Percentiles rank a stretch among this genome's conserved stretches.
phyloP scores from a whole-genome alignment of 768 basidiomycete genomes.

The Lyophyllum semitale region DNA sequence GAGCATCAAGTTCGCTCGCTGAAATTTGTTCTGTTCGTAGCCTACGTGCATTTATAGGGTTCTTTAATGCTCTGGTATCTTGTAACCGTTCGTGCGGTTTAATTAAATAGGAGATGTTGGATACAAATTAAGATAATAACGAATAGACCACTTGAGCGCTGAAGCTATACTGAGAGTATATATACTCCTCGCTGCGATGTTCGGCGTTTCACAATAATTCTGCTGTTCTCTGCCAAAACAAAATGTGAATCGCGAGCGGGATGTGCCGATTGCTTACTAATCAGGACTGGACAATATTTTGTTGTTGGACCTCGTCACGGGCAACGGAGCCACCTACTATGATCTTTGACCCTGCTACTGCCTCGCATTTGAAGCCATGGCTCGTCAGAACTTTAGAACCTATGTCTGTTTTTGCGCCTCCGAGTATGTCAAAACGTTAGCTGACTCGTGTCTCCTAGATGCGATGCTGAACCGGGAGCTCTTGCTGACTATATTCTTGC shows the following conservation, averaged over 20 bases:
- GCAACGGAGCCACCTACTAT: conserved; percentile 33
- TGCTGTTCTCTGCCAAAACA: too few relatives aligned
- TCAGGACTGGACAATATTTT: not conserved
- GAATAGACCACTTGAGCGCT: too few relatives aligned
- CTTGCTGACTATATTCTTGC: conserved; percentile 95
- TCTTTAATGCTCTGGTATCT: too few relatives aligned
- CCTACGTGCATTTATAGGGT: too few relatives aligned
- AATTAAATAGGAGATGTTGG: too few relatives aligned
- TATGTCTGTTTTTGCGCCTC: conserved; percentile 55
- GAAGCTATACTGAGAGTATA: too few relatives aligned
- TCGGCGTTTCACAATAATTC: too few relatives aligned
- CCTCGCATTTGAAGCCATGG: conserved; percentile 80
- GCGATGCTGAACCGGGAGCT: conserved; percentile 93
- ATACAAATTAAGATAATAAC: too few relatives aligned
- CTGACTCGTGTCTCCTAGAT: conserved; percentile 50
- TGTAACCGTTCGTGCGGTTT: too few relatives aligned
- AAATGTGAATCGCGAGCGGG: too few relatives aligned
- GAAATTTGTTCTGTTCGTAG: not conserved
- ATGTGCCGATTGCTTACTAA: conserved; percentile 19
- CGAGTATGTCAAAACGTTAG: conserved; percentile 12
- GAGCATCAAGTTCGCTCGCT: too few relatives aligned
- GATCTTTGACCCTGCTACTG: conserved; percentile 69
- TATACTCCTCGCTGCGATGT: too few relatives aligned
- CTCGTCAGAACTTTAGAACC: conserved; percentile 87
- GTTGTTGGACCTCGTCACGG: not conserved